These are phyloP conservation scores for Cystobasidium tubakii DNA, from an alignment of 768 basidiomycete species.

Conservation along the genomic window DNA sequence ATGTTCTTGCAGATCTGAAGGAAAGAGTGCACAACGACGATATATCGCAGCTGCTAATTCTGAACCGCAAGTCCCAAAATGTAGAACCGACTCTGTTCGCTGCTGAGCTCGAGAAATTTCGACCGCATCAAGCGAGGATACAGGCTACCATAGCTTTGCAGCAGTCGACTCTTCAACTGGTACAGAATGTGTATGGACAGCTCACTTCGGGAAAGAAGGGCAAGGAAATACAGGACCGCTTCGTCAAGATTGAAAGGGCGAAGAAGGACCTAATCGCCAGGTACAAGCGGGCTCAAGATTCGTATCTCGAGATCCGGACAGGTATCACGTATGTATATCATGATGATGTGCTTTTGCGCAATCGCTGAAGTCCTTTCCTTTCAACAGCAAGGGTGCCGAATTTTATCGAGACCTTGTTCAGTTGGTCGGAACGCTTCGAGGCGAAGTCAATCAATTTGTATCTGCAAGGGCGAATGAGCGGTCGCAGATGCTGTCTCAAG, in stretches of 20 bases:
- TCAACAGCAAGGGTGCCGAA: slow-evolving; percentile 69
- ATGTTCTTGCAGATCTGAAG: slow-evolving; percentile 87
- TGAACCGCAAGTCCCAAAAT: slow-evolving; percentile 75
- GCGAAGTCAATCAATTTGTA: slow-evolving; percentile 62
- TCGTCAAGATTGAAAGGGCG: slow-evolving; percentile 72
- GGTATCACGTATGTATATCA: slow-evolving; percentile 54
- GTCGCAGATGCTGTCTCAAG: slow-evolving; percentile 60
- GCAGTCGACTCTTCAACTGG: slow-evolving; percentile 65
- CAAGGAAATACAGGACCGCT: slow-evolving; percentile 68
- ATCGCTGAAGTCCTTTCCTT: no score
- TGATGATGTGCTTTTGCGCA: not conserved
- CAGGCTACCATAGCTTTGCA: slow-evolving; percentile 72
- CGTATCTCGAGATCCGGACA: slow-evolving; percentile 77
- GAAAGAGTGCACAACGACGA: slow-evolving; percentile 97
- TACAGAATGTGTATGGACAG: slow-evolving; percentile 65
- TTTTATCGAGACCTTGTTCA: slow-evolving; percentile 79
- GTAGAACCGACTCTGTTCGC: slow-evolving; percentile 85
- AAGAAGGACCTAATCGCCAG: slow-evolving; percentile 68
- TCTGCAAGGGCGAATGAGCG: slow-evolving; percentile 64
- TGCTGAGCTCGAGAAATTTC: slow-evolving; percentile 89
- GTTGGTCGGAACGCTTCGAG: slow-evolving; percentile 58
- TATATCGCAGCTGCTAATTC: slow-evolving; percentile 84
- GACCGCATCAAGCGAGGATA: slow-evolving; percentile 78
- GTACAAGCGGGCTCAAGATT: slow-evolving; percentile 70
- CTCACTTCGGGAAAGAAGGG: slow-evolving; percentile 69